Conservation (phyloP, 768 basidiomycete species). For the Imleria badia region DNA sequence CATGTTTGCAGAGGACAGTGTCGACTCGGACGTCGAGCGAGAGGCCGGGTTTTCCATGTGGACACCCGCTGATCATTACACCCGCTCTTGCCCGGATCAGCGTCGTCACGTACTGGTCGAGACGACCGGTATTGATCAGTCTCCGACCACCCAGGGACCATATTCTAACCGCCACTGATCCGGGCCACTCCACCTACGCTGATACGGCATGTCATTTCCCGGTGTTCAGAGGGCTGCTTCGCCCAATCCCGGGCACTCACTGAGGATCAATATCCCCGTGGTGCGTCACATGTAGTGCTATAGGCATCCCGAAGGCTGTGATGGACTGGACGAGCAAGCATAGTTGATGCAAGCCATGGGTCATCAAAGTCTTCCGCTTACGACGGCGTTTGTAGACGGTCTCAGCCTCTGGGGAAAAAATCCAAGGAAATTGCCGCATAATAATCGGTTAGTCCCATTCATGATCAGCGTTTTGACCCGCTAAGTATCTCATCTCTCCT, state of each 20-base stretch:
- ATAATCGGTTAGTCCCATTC: constrained; percentile 4
- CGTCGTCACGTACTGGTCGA: neutral
- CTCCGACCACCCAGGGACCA: neutral
- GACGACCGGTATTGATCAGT: neutral
- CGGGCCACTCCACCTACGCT: neutral
- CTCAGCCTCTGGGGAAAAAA: neutral
- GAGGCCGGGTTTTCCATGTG: neutral
- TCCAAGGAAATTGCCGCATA: neutral
- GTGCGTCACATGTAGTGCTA: no score
- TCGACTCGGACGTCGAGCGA: no score
- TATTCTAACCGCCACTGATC: neutral
- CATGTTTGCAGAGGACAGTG: no score
- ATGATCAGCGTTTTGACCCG: constrained; percentile 26
- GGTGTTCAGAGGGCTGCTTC: neutral
- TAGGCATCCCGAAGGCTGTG: neutral
- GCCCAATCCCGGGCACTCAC: neutral
- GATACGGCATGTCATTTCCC: constrained; percentile 17
- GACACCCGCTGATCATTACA: neutral
- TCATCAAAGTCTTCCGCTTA: neutral
- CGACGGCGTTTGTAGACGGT: neutral
- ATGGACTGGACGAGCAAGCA: neutral
- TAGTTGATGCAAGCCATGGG: neutral
- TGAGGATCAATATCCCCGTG: constrained; percentile 4
- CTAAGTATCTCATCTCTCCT: constrained; percentile 11
- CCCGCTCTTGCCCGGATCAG: neutral